phyloP scores from a whole-genome alignment of 176 grass and related monocot genomes.

The Oryza punctata region DNA sequence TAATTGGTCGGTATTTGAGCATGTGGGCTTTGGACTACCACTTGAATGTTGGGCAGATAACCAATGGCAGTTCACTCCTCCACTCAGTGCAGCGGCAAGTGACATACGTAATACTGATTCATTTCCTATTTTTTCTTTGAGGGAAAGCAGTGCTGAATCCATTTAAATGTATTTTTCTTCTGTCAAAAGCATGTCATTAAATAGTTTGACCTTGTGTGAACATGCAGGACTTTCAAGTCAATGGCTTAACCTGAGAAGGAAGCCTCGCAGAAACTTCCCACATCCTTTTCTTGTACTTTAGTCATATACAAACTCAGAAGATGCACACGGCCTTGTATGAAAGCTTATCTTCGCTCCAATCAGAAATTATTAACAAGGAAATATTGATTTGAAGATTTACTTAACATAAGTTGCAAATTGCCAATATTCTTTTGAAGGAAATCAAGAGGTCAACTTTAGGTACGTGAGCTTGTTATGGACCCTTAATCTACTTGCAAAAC shows the following conservation, averaged over 20 bases:
- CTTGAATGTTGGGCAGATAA: conserved; percentile 9
- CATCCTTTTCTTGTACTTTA: neutral
- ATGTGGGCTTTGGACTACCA: conserved; percentile 33
- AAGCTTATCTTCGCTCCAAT: conserved; percentile 18
- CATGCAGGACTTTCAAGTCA: conserved; percentile 13
- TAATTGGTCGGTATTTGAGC: neutral
- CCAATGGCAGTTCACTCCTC: neutral
- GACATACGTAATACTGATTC: neutral
- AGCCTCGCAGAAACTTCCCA: conserved; percentile 29
- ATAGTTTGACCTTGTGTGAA: conserved; percentile 51
- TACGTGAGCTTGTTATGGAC: neutral
- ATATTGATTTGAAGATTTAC: neutral
- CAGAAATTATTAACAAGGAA: conserved; percentile 2
- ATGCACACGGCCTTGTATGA: neutral
- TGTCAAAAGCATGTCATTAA: neutral
- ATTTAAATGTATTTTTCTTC: conserved; percentile 8
- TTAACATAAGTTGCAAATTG: conserved; percentile 21
- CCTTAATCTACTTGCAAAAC: neutral
- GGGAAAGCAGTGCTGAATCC: neutral
- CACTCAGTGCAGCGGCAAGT: neutral
- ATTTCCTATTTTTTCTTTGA: neutral
- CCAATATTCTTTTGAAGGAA: neutral
- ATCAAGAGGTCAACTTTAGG: conserved; percentile 15
- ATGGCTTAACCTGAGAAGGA: conserved; percentile 21
- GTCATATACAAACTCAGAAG: neutral